Evolutionary conservation across 2,329 filamentous ascomycete species (phyloP).

Genomic region (Penicillium frequentans): DNA sequence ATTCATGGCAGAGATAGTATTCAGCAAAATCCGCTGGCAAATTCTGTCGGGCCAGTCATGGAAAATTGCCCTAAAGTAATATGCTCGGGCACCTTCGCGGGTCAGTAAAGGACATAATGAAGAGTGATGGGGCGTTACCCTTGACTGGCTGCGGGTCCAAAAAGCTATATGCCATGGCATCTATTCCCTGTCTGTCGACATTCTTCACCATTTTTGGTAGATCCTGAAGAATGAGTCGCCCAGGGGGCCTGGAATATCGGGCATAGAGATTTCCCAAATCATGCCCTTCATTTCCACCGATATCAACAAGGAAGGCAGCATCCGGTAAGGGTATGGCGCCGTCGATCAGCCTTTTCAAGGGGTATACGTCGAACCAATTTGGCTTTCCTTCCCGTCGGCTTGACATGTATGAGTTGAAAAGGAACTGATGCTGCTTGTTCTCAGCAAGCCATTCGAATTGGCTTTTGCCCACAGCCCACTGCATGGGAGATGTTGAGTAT

Average conservation of each 20-base stretch:
- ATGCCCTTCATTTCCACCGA: constrained; percentile 45
- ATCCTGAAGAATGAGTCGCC: constrained; percentile 43
- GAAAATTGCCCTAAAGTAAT: constrained; percentile 40
- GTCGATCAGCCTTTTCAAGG: constrained; percentile 24
- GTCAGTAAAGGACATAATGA: neutral
- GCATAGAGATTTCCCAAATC: constrained; percentile 35
- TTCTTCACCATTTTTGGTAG: constrained; percentile 29
- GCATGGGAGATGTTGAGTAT: constrained; percentile 30
- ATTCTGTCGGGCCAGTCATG: constrained; percentile 40
- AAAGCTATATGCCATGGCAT: constrained; percentile 35
- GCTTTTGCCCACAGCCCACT: constrained; percentile 33
- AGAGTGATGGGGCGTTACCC: neutral
- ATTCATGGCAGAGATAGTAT: constrained; percentile 34
- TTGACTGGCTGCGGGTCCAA: constrained; percentile 34
- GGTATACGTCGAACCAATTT: constrained; percentile 36
- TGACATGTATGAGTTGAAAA: constrained; percentile 37
- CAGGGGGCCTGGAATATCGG: constrained; percentile 32
- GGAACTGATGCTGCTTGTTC: constrained; percentile 24
- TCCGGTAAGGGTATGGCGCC: constrained; percentile 24
- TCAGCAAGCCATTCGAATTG: constrained; percentile 36
- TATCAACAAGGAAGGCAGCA: constrained; percentile 40
- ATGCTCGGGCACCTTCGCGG: constrained; percentile 27
- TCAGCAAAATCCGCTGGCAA: constrained; percentile 33
- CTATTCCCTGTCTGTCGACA: constrained; percentile 18
- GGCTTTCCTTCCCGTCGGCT: constrained; percentile 31